Evolutionary conservation across 1,284 basidiomycete genomes (phyloP), one percentile per base, ranked within the genome.

Genomic region (Ustilago nuda): DNA sequence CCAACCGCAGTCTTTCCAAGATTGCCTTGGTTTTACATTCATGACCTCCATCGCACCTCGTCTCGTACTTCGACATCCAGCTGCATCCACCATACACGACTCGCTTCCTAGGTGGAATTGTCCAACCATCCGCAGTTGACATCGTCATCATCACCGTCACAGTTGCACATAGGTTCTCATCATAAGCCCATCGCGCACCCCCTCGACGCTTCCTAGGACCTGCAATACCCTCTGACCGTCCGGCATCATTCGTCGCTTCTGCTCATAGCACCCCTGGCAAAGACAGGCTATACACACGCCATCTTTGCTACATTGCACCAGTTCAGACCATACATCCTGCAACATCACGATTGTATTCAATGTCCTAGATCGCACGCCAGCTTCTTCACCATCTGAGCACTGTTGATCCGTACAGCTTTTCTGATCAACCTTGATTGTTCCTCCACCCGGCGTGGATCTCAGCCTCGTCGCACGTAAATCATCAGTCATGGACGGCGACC

Each of bases 271-370:
- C 17, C 50, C n/a, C 15, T 30, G 50, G 61, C 70, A 63, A 41
- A 72, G 64, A 56, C 7, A 67, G 70, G 70, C 55, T 50, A 67
- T 72, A 67, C 54, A 67, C 70, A 61, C 30, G 61, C 64, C 60
- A 51, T 57, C 57, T 72, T 61, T 61, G 56, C 61, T 64, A 33
- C 48, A 45, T 7, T 35, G 48, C 46, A 33, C 23, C 37, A 27
- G 30, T 37, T 13, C 39, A 19, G 35, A 12, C 27, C 13, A 8
- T 15, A 37, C 48, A 48, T 13, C 11, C 19, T 43, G 27, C 27
- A 53, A 53, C 33, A 6, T 37, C 33, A 23, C 30, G 13, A 23
- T 57, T 61, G 56, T 17, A 17, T 53, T n/a, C 8, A 15, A 46
- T 46, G 30, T 48, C 56, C 13, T 52, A 56, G 19, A 48, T 15